Conservation (phyloP, 2,329 filamentous ascomycete species). For the Camillea tinctor region DNA sequence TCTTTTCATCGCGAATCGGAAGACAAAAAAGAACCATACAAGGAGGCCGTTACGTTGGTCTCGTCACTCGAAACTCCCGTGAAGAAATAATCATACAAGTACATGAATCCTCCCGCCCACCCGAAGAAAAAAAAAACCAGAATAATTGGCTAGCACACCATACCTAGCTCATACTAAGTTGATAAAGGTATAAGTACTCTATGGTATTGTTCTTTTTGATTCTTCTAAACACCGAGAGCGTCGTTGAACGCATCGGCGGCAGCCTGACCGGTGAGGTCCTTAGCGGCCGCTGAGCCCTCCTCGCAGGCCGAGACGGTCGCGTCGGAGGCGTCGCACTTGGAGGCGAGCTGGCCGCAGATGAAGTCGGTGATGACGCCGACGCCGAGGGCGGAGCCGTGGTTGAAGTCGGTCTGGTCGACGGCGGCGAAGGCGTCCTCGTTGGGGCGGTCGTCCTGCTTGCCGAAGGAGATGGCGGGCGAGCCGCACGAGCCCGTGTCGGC, state of each 20-base stretch:
- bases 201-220: neutral
- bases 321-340: constrained; percentile 34
- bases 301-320: constrained; percentile 35
- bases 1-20: no score
- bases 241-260: constrained; percentile 40
- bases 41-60: no score
- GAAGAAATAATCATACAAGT: no score
- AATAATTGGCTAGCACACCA: no score
- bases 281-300: constrained; percentile 32
- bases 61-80: no score
- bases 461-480: constrained; percentile 50
- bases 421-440: constrained; percentile 42
- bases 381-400: constrained; percentile 48
- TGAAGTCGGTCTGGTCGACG: constrained; percentile 43
- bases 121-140: no score
- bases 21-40: no score
- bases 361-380: constrained; percentile 36
- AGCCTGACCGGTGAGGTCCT: constrained; percentile 33
- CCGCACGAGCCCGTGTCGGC: constrained; percentile 46
- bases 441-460: constrained; percentile 46
- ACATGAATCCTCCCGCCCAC: no score
- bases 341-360: constrained; percentile 37
- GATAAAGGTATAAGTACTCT: no score
- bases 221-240: constrained; percentile 34
- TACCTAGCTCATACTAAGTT: no score